These are phyloP conservation scores for Iberis pinnata DNA, from an alignment of 345 rosid species.

Conservation along the genomic window DNA sequence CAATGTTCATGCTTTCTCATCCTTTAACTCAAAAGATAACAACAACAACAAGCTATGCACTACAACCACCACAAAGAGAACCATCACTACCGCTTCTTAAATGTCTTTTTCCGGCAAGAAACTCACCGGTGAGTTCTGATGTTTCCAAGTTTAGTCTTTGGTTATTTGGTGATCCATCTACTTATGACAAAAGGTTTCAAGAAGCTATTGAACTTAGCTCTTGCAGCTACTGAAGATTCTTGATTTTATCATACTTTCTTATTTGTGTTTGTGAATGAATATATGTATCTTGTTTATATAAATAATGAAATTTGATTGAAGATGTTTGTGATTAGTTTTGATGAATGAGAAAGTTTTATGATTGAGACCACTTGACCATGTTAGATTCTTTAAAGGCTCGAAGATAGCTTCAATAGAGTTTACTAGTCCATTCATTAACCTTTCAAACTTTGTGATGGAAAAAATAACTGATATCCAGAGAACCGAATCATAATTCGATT, in stretches of 20 bases:
- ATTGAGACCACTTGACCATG: constrained; percentile 78
- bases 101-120: constrained; percentile 7
- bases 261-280: too few species aligned
- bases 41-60: not conserved
- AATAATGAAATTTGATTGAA: too few species aligned
- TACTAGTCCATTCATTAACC: too few species aligned
- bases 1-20: constrained; percentile 13
- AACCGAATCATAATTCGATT: too few species aligned
- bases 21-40: constrained; percentile 12
- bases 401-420: constrained; percentile 68
- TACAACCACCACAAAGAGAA: not conserved
- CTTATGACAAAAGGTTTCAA: constrained; percentile 21
- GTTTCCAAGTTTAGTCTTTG: constrained; percentile 15
- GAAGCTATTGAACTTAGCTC: constrained; percentile 26
- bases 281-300: too few species aligned
- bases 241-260: too few species aligned
- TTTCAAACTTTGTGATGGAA: too few species aligned
- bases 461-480: too few species aligned
- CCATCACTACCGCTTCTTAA: too few species aligned
- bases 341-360: constrained; percentile 5
- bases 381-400: constrained; percentile 65
- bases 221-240: too few species aligned
- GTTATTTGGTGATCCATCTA: constrained; percentile 28
- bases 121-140: constrained; percentile 9
- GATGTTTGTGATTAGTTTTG: too few species aligned